Evolutionary conservation across 78 protist genomes (phyloP).

Genomic region (Dictyostelium firmibasis): DNA sequence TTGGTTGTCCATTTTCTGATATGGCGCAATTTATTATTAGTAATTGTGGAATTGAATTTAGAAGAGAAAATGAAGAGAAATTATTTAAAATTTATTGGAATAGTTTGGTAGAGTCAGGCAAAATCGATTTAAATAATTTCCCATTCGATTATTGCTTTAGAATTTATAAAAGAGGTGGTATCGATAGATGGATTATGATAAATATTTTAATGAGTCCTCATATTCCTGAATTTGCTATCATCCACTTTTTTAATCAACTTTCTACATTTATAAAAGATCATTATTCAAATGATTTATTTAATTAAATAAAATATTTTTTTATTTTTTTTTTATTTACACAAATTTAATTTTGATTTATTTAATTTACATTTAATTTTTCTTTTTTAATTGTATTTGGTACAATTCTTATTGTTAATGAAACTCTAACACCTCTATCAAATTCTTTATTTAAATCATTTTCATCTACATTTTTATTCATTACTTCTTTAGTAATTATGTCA

Average conservation of each 20-base stretch:
- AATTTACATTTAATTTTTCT: not conserved
- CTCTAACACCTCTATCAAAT: conserved; percentile 31
- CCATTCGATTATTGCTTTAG: not conserved
- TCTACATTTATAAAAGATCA: conserved; percentile 16
- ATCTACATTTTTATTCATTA: conserved; percentile 9
- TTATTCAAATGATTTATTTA: not conserved
- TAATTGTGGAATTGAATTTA: not conserved
- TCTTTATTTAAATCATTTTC: not conserved
- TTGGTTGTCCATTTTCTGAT: conserved; percentile 8
- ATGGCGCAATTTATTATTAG: conserved; percentile 6
- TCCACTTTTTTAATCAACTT: not conserved
- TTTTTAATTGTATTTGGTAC: conserved; percentile 38
- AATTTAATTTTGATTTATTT: not conserved
- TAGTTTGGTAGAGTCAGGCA: not conserved
- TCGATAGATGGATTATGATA: conserved; percentile 9
- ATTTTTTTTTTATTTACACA: no score
- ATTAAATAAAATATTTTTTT: not conserved
- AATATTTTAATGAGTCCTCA: not conserved
- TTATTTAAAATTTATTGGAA: not conserved
- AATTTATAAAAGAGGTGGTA: conserved; percentile 14
- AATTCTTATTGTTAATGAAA: conserved; percentile 49
- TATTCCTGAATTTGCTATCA: not conserved
- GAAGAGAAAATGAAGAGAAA: conserved; percentile 2
- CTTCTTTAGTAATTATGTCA: conserved; percentile 39
- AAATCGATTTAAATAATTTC: not conserved